Percentiles rank a stretch among this genome's conserved stretches.
Conservation (phyloP, 257 asterid genomes). For the Jaltomata sinuosa region DNA sequence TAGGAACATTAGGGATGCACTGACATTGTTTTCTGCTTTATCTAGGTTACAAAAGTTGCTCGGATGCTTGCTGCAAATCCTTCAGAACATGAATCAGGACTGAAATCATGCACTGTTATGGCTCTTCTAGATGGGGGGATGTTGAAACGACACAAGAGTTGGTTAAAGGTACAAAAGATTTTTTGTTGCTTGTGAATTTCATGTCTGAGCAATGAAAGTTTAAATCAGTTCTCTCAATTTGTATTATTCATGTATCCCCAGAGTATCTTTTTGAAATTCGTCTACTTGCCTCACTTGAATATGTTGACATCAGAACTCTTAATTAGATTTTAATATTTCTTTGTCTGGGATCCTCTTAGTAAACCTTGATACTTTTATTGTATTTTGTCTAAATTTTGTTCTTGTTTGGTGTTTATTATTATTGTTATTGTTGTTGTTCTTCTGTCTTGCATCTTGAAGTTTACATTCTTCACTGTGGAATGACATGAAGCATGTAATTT, state of each 20-base stretch:
- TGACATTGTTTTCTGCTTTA: neutral
- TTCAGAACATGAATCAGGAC: constrained; percentile 34
- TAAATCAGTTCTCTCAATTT: neutral
- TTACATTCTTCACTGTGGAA: neutral
- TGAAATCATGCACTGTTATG: constrained; percentile 63
- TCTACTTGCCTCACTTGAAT: neutral
- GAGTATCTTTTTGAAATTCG: neutral
- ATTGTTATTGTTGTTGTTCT: neutral
- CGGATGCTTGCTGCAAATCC: constrained; percentile 63
- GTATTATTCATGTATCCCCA: neutral
- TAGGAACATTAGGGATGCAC: neutral
- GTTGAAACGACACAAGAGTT: constrained; percentile 78
- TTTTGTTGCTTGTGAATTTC: neutral
- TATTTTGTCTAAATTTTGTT: neutral
- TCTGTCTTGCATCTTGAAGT: neutral
- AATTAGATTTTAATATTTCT: neutral
- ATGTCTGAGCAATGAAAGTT: neutral
- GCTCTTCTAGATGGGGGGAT: constrained; percentile 97
- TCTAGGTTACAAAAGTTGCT: constrained; percentile 85
- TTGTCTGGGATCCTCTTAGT: neutral
- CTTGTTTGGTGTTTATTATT: neutral
- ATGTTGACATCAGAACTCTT: neutral
- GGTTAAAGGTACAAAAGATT: constrained; percentile 63
- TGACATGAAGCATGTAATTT: neutral
- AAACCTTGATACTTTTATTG: neutral